Evolutionary conservation across 1,139 yeast genomes (phyloP).

Genomic region (Debaryomyces sp.): DNA sequence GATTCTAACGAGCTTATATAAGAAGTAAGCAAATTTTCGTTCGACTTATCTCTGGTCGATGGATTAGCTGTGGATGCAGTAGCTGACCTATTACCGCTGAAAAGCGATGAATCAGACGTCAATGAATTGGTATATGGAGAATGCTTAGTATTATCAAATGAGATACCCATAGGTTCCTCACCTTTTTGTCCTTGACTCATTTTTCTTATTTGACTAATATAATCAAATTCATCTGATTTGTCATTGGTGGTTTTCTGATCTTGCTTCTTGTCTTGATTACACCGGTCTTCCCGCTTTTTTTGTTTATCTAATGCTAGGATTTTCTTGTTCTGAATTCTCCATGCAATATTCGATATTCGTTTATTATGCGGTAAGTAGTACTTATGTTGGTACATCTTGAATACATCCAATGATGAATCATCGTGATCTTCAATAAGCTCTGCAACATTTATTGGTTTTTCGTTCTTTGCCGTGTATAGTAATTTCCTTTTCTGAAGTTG

Average conservation of each 20-base stretch:
- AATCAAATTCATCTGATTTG: slow-evolving; percentile 47
- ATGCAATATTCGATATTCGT: slow-evolving; percentile 48
- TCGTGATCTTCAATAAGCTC: slow-evolving; percentile 30
- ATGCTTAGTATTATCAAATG: slow-evolving; percentile 6
- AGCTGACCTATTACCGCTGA: slow-evolving; percentile 8
- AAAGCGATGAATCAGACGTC: slow-evolving; percentile 16
- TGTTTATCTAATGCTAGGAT: slow-evolving; percentile 15
- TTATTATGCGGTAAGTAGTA: slow-evolving; percentile 46
- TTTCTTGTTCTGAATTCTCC: slow-evolving; percentile 49
- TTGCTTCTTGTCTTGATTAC: neutral
- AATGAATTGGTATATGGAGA: slow-evolving; percentile 12
- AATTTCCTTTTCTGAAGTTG: neutral
- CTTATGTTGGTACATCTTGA: slow-evolving; percentile 48
- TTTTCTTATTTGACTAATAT: slow-evolving; percentile 49
- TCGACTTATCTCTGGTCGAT: slow-evolving; percentile 8
- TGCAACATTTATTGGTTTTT: slow-evolving; percentile 6
- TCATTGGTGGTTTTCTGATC: slow-evolving; percentile 22
- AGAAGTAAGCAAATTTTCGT: slow-evolving; percentile 37
- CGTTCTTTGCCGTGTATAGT: neutral
- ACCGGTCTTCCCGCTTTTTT: slow-evolving; percentile 4
- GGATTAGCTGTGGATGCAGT: neutral
- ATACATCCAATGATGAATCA: slow-evolving; percentile 37
- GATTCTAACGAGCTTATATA: slow-evolving; percentile 46
- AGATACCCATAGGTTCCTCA: slow-evolving; percentile 13
- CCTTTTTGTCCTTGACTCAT: slow-evolving; percentile 44